Conservation (phyloP, 1,284 basidiomycete species). For the Leccinum angustisporum region DNA sequence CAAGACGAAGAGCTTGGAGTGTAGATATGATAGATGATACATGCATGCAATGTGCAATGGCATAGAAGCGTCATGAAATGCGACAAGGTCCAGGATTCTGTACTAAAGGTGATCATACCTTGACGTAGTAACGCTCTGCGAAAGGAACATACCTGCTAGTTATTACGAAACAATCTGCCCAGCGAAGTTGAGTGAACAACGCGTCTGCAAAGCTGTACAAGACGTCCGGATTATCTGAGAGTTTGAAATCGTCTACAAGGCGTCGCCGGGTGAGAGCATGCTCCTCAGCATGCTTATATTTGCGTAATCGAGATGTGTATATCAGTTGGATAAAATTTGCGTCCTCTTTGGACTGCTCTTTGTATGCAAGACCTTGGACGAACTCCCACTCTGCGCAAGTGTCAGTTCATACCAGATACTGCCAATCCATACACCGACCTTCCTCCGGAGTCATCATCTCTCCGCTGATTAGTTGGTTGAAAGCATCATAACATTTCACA, state of each 20-base stretch:
- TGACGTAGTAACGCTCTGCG: neutral
- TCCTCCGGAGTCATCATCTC: conserved; percentile 94
- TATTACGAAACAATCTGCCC: conserved; percentile 90
- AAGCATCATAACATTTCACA: conserved; percentile 97
- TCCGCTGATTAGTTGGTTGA: conserved; percentile 85
- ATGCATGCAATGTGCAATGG: conserved; percentile 97
- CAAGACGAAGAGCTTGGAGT: conserved; percentile 91
- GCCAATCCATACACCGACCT: conserved; percentile 49
- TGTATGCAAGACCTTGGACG: conserved; percentile 81
- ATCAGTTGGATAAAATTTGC: conserved; percentile 88
- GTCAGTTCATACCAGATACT: conserved; percentile 4
- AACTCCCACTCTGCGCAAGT: conserved; percentile 86
- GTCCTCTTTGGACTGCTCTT: conserved; percentile 82
- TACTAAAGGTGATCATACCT: conserved; percentile 7
- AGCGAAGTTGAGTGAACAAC: conserved; percentile 84
- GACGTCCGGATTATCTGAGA: conserved; percentile 91
- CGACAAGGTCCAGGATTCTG: conserved; percentile 80
- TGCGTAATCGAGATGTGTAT: conserved; percentile 89
- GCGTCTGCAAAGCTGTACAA: conserved; percentile 91
- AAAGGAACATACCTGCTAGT: conserved; percentile 65
- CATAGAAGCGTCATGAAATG: conserved; percentile 83
- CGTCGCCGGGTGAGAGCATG: conserved; percentile 74
- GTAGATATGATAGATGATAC: conserved; percentile 89
- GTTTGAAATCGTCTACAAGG: conserved; percentile 75
- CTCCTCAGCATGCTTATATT: conserved; percentile 83